These are phyloP conservation scores for Pleurotus tuoliensis DNA, from an alignment of 768 basidiomycete species.

Conservation along the genomic window DNA sequence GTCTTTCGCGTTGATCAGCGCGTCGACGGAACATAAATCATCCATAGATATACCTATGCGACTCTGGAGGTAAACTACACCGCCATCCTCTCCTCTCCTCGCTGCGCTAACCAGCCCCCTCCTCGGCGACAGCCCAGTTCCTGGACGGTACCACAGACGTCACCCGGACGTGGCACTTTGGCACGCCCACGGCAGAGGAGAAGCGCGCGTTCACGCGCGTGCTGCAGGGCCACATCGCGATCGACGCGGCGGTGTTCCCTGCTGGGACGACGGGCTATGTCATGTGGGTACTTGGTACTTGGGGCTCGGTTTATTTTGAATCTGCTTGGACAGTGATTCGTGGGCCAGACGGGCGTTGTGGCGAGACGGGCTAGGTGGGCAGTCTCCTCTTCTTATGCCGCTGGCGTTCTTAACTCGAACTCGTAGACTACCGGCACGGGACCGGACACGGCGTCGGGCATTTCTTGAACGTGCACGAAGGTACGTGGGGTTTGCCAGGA, in stretches of 20 bases:
- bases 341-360: slow-evolving; percentile 78
- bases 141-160: slow-evolving; percentile 94
- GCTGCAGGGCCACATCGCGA: slow-evolving; percentile 85
- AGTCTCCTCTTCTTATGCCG: slow-evolving; percentile 7
- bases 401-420: too few species aligned
- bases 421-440: slow-evolving; percentile 65
- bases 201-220: slow-evolving; percentile 90
- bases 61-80: slow-evolving; percentile 58
- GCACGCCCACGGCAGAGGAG: slow-evolving; percentile 76
- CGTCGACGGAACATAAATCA: background rate
- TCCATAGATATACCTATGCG: slow-evolving; percentile 31
- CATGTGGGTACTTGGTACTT: slow-evolving; percentile 35
- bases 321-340: slow-evolving; percentile 51
- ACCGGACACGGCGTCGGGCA: slow-evolving; percentile 96
- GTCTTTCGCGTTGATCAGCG: background rate
- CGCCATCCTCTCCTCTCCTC: too few species aligned
- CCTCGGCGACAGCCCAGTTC: slow-evolving; percentile 58
- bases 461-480: slow-evolving; percentile 94
- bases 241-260: slow-evolving; percentile 85
- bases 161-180: slow-evolving; percentile 92
- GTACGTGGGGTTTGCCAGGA: too few species aligned
- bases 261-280: slow-evolving; percentile 67
- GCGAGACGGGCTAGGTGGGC: slow-evolving; percentile 80
- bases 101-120: too few species aligned
- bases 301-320: background rate